These are phyloP conservation scores for Saccharata proteae DNA, from an alignment of 2,329 filamentous ascomycete species.

Conservation along the genomic window DNA sequence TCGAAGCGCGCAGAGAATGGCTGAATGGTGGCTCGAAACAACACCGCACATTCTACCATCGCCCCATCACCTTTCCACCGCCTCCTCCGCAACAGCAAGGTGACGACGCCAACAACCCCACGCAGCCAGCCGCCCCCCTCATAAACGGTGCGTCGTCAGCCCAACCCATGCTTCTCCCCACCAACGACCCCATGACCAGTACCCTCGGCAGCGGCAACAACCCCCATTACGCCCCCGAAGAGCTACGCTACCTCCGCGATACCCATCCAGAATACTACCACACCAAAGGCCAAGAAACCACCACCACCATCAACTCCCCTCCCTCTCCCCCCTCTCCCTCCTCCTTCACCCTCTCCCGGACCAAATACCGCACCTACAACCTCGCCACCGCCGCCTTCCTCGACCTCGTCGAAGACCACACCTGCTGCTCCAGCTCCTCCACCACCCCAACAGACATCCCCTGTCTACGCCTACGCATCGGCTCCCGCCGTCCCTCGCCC, in stretches of 20 bases:
- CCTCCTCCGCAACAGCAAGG: neutral
- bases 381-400: constrained; percentile 42
- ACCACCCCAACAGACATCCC: constrained; percentile 17
- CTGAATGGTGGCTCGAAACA: constrained; percentile 41
- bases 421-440: constrained; percentile 19
- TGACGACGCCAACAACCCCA: neutral
- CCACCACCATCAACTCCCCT: constrained; percentile 12
- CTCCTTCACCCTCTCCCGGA: constrained; percentile 41
- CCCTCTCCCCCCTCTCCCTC: constrained; percentile 21
- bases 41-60: constrained; percentile 54
- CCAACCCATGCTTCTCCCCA: constrained; percentile 14
- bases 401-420: constrained; percentile 45
- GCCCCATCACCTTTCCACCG: constrained; percentile 34
- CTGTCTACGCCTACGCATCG: constrained; percentile 39
- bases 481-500: constrained; percentile 29
- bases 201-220: constrained; percentile 21
- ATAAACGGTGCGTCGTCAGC: constrained; percentile 6
- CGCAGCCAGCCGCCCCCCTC: neutral
- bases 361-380: constrained; percentile 45
- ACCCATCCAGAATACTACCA: constrained; percentile 32
- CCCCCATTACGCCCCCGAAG: constrained; percentile 25
- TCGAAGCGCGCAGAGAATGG: constrained; percentile 63
- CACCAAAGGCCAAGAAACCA: constrained; percentile 30
- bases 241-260: constrained; percentile 27
- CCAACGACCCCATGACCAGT: constrained; percentile 16